Evolutionary conservation across 2,329 filamentous ascomycete genomes (phyloP).

Genomic region (Metarhizium humberi): DNA sequence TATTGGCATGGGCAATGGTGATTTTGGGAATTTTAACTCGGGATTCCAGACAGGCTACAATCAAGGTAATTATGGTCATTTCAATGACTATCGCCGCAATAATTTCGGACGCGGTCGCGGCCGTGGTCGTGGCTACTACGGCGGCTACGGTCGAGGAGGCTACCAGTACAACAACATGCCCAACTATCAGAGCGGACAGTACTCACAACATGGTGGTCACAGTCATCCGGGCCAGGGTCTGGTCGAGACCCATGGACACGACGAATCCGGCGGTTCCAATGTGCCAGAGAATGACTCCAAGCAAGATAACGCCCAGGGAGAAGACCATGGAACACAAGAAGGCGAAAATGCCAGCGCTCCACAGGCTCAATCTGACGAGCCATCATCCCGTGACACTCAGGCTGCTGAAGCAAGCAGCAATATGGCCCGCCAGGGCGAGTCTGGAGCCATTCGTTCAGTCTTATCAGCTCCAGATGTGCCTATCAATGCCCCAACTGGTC

Average conservation of each 20-base stretch:
- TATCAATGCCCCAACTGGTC: conserved; percentile 77
- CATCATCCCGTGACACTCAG: conserved; percentile 20
- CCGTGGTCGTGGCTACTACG: conserved; percentile 53
- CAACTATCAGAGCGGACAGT: conserved; percentile 25
- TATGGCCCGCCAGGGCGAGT: conserved; percentile 8
- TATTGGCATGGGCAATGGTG: conserved; percentile 71
- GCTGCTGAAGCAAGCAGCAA: conserved; percentile 18
- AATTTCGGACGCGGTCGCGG: conserved; percentile 60
- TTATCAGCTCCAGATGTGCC: conserved; percentile 34
- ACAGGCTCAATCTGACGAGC: conserved; percentile 12
- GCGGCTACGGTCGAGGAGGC: conserved; percentile 47
- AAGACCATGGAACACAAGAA: conserved; percentile 6
- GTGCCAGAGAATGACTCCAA: conserved; percentile 12
- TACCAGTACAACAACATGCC: conserved; percentile 26
- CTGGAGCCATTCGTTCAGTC: conserved; percentile 22
- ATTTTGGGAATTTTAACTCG: conserved; percentile 71
- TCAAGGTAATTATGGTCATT: conserved; percentile 77
- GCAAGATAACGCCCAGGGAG: conserved; percentile 8
- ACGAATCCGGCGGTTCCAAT: background rate
- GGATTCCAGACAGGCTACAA: conserved; percentile 70
- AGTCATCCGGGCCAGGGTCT: conserved; percentile 11
- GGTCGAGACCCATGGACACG: conserved; percentile 6
- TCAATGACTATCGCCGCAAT: conserved; percentile 68
- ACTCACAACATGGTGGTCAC: conserved; percentile 15
- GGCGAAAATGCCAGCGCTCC: conserved; percentile 7